These are phyloP conservation scores for Haplographium delicatum DNA, from an alignment of 495 filamentous ascomycete genomes.

Conservation along the genomic window DNA sequence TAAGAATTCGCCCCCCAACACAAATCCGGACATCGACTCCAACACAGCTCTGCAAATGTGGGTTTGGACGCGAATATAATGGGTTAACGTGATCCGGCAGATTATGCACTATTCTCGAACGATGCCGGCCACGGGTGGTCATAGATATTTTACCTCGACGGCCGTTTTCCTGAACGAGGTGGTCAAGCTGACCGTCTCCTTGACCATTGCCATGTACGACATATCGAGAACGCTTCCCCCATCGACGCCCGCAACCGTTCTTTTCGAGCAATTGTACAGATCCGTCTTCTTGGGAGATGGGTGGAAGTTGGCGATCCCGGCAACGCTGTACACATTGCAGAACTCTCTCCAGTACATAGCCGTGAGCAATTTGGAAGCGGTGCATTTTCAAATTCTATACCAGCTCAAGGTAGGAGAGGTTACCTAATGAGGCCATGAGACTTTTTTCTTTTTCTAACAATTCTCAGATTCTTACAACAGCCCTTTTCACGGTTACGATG, in stretches of 20 bases:
- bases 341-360: constrained; percentile 91
- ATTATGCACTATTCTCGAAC: constrained; percentile 89
- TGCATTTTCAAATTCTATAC: constrained; percentile 87
- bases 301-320: constrained; percentile 93
- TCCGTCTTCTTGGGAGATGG: constrained; percentile 87
- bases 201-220: constrained; percentile 85
- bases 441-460: background rate
- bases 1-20: too few relatives aligned
- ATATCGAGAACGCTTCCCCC: constrained; percentile 68
- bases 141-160: constrained; percentile 88
- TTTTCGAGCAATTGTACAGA: constrained; percentile 72
- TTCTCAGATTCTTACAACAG: constrained; percentile 69
- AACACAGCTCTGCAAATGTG: background rate
- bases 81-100: constrained; percentile 16
- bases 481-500: constrained; percentile 78
- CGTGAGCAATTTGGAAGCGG: constrained; percentile 83
- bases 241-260: constrained; percentile 68
- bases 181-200: constrained; percentile 78
- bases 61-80: background rate
- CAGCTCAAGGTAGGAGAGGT: constrained; percentile 61
- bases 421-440: background rate
- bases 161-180: constrained; percentile 93
- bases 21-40: too few relatives aligned
- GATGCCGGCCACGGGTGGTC: constrained; percentile 77
- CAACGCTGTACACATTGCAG: constrained; percentile 81